phyloP scores from a whole-genome alignment of 2,329 filamentous ascomycete genomes.

The Beauveria bassiana region DNA sequence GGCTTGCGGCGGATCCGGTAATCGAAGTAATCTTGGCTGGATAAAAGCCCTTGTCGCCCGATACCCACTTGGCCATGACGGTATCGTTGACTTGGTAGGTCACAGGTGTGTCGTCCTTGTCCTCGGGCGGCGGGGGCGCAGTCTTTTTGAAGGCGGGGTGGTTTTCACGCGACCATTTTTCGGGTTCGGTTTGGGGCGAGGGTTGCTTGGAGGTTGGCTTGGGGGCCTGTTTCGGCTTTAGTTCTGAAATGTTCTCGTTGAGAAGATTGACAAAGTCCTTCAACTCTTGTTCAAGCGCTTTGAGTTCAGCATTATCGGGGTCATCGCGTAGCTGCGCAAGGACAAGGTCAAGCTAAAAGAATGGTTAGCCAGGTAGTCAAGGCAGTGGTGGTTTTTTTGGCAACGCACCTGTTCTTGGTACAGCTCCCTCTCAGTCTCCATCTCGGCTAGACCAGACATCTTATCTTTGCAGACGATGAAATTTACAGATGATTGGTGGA shows the following conservation, averaged over 20 bases:
- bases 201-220: conserved; percentile 38
- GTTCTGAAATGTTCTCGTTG: conserved; percentile 72
- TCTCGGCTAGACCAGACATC: conserved; percentile 29
- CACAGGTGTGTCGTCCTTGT: conserved; percentile 46
- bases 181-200: conserved; percentile 47
- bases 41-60: conserved; percentile 85
- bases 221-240: conserved; percentile 47
- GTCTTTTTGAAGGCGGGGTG: conserved; percentile 66
- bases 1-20: conserved; percentile 82
- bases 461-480: neutral
- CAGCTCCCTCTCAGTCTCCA: conserved; percentile 45
- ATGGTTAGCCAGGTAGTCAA: conserved; percentile 6
- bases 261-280: conserved; percentile 72
- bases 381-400: neutral
- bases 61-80: conserved; percentile 83
- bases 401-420: conserved; percentile 49
- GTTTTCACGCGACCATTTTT: conserved; percentile 75
- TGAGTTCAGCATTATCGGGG: conserved; percentile 70
- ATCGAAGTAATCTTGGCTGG: conserved; percentile 88
- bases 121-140: conserved; percentile 28
- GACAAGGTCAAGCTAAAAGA: conserved; percentile 65
- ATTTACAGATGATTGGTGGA: too few relatives aligned
- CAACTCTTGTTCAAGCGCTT: conserved; percentile 71
- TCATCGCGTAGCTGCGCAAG: conserved; percentile 69
- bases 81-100: conserved; percentile 82